Base-by-base conservation (phyloP, 1,284 basidiomycete genomes). In the Golubevia sp. region DNA sequence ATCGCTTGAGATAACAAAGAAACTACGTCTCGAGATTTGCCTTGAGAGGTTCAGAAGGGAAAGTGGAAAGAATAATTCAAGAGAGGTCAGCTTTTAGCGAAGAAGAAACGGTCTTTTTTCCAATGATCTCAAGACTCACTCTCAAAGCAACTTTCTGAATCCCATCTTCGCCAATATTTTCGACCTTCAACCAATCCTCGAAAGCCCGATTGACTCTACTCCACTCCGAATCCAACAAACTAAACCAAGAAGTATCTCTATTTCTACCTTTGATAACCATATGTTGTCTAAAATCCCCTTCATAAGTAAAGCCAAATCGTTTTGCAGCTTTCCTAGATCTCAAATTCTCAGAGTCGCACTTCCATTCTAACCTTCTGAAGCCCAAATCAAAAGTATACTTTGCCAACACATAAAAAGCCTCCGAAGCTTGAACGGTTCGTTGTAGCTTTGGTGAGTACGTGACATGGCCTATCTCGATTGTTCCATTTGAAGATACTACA, bases 281-380 rank as follows among this genome's bases (percentile, higher is more conserved):
- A 55, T 69, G 67, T 38, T 76, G 70, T 7, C 64, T 52, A 25
- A 76, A 76, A 15, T 68, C 2, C 0, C 75, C 75, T 59, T 77
- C 75, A 57, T 59, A 73, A 0, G 59, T 67, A 51, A 71, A 76
- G 0, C 75, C 75, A 27, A 67, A 69, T 11, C 75, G 63, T 1
- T 59, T 30, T 11, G 75, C 75, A 2, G 75, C 75, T 13, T 61
- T 53, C 25, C 74, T 73, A 6, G 69, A 72, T 2, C 65, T 67
- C 3, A 15, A 24, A 50, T 76, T 75, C 50, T 70, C 60, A 20
- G 63, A 61, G 63, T 77, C 72, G 48, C 68, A 71, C 59, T 77
- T 77, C 75, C 75, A 77, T 58, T 77, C 75, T 13, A 76, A 55
- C 20, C 75, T 67, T 11, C 75, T 58, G 26, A 66, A 71, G 1